Conservation (phyloP, 192 early-diverging fungal genomes). For the Chytriomyces sp. region DNA sequence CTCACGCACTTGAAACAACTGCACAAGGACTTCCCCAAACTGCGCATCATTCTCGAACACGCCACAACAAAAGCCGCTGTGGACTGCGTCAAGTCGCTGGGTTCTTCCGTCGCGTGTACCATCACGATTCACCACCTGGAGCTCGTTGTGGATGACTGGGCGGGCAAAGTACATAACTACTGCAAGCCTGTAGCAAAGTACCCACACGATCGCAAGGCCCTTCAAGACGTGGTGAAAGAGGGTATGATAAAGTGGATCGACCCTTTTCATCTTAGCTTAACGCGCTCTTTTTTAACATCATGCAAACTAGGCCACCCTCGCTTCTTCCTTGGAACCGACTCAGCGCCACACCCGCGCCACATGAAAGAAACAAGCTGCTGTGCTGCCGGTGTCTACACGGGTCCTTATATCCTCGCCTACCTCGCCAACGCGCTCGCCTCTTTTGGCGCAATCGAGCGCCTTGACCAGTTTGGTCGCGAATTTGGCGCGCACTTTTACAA, state of each 20-base stretch:
- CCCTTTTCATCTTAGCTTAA: not conserved
- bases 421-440: conserved; percentile 87
- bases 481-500: conserved; percentile 87
- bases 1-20: conserved; percentile 81
- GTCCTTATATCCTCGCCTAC: conserved; percentile 81
- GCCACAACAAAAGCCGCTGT: conserved; percentile 94
- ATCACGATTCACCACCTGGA: conserved; percentile 96
- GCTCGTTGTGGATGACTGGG: conserved; percentile 96
- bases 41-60: conserved; percentile 96
- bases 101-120: conserved; percentile 88
- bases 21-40: conserved; percentile 86
- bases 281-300: conserved; percentile 1
- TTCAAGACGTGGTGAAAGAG: conserved; percentile 77
- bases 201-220: conserved; percentile 85
- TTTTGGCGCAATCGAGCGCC: conserved; percentile 78
- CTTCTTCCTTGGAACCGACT: conserved; percentile 97
- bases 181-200: conserved; percentile 99
- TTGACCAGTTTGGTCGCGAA: conserved; percentile 82
- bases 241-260: conserved; percentile 43
- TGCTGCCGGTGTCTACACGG: conserved; percentile 91
- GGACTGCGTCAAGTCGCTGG: conserved; percentile 87
- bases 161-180: conserved; percentile 92
- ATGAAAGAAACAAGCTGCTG: conserved; percentile 83
- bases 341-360: conserved; percentile 88
- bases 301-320: conserved; percentile 73